Percentiles rank a stretch among this genome's conserved stretches.
Conservation (phyloP, 2,329 filamentous ascomycete genomes). For the Aschersonia sp. region DNA sequence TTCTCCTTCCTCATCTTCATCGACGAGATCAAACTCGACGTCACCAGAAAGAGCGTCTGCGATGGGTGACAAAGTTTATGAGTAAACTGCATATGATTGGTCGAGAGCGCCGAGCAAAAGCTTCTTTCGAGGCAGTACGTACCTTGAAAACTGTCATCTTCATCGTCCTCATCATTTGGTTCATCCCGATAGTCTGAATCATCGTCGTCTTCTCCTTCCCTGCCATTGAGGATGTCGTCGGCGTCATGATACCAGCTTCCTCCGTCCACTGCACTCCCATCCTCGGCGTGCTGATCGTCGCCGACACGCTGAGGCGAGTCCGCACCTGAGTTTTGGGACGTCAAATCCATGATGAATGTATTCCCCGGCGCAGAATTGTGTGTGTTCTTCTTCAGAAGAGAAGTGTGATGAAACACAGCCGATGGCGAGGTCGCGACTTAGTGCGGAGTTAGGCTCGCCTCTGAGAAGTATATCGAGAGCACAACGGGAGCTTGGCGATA, state of each 20-base stretch:
- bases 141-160: constrained; percentile 9
- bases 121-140: not conserved
- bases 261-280: constrained; percentile 11
- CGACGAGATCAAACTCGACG: constrained; percentile 8
- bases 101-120: not conserved
- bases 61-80: not conserved
- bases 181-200: constrained; percentile 8
- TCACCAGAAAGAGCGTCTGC: constrained; percentile 5
- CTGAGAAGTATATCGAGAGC: too few relatives aligned
- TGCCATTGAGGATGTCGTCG: constrained; percentile 1
- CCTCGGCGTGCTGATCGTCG: not conserved
- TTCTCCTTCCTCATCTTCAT: constrained; percentile 9
- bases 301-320: too few relatives aligned
- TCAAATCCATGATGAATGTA: too few relatives aligned
- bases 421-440: too few relatives aligned
- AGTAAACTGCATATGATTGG: not conserved
- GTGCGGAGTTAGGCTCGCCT: too few relatives aligned
- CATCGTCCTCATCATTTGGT: constrained; percentile 8
- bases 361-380: too few relatives aligned
- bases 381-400: too few relatives aligned
- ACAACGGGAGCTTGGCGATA: too few relatives aligned
- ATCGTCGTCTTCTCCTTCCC: constrained; percentile 4
- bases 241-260: constrained; percentile 7
- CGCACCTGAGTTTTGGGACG: too few relatives aligned
- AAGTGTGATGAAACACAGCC: too few relatives aligned